These are phyloP conservation scores for Candida loeiensis DNA, from an alignment of 805 yeast species.

Conservation along the genomic window DNA sequence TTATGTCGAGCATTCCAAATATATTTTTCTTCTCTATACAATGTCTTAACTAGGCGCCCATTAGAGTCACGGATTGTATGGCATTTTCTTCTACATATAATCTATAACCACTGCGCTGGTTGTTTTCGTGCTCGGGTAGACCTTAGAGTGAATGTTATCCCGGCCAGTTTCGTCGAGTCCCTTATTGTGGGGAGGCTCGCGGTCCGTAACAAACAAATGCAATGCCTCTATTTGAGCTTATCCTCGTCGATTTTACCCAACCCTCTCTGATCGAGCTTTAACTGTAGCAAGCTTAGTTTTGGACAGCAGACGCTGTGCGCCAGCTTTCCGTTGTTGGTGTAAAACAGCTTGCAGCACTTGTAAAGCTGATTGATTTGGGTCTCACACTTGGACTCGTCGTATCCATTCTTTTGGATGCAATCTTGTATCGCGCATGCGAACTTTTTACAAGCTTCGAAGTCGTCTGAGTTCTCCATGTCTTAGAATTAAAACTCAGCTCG, in stretches of 20 bases:
- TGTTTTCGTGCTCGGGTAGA: conserved; percentile 89
- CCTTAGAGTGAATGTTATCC: conserved; percentile 67
- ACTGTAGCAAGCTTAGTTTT: conserved; percentile 53
- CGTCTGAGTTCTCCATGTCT: neutral
- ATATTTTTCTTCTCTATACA: conserved; percentile 22
- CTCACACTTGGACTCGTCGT: conserved; percentile 73
- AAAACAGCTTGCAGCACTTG: conserved; percentile 68
- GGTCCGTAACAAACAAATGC: conserved; percentile 67
- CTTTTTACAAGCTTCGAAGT: conserved; percentile 53
- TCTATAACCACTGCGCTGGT: conserved; percentile 40
- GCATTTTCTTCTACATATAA: conserved; percentile 42
- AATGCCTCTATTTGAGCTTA: conserved; percentile 7
- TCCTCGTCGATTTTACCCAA: conserved; percentile 52
- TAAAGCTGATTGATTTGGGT: conserved; percentile 66
- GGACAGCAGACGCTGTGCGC: conserved; percentile 79
- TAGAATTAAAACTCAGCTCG: neutral
- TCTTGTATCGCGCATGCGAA: conserved; percentile 83
- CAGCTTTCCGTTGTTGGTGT: conserved; percentile 54
- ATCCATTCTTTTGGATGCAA: conserved; percentile 60
- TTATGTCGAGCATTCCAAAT: neutral
- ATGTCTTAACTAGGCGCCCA: conserved; percentile 67
- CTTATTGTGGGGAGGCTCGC: conserved; percentile 51
- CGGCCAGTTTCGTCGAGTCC: conserved; percentile 59
- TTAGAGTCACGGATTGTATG: conserved; percentile 66
- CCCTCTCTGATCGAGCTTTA: conserved; percentile 64